Conservation (phyloP, 176 grass and related monocot genomes). For the Cocos nucifera region DNA sequence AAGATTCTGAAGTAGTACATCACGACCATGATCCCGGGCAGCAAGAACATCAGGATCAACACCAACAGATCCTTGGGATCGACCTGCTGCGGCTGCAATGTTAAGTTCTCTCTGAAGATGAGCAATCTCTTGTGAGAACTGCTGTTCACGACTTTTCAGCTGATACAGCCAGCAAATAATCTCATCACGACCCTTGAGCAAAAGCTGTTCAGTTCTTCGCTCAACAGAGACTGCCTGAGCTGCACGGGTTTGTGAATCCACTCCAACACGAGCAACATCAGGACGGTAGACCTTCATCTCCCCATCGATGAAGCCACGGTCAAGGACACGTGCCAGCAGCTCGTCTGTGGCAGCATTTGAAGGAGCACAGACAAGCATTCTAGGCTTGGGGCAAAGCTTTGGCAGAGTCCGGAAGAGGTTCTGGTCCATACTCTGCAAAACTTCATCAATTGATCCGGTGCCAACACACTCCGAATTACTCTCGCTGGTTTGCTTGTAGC, state of each 20-base stretch:
- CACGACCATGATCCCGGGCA: constrained; percentile 70
- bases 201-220: constrained; percentile 87
- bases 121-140: constrained; percentile 64
- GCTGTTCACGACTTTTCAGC: constrained; percentile 73
- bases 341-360: constrained; percentile 99
- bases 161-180: constrained; percentile 85
- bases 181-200: constrained; percentile 80
- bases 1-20: constrained; percentile 76
- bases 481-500: constrained; percentile 84
- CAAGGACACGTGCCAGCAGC: constrained; percentile 85
- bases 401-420: constrained; percentile 88
- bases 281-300: constrained; percentile 99
- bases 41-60: constrained; percentile 93
- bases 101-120: constrained; percentile 69
- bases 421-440: constrained; percentile 97
- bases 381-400: constrained; percentile 97
- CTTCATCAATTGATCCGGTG: constrained; percentile 94
- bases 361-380: constrained; percentile 96
- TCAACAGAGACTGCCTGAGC: constrained; percentile 98
- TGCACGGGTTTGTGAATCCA: constrained; percentile 93
- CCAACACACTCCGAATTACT: constrained; percentile 38
- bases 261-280: constrained; percentile 98
- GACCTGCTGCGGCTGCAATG: constrained; percentile 60
- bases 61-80: constrained; percentile 92
- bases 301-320: constrained; percentile 97